A percentile compares a stretch with the other conserved stretches of the same genome.
phyloP scores from a whole-genome alignment of 2,329 filamentous ascomycete genomes.

The Apiospora rasikravindrae region DNA sequence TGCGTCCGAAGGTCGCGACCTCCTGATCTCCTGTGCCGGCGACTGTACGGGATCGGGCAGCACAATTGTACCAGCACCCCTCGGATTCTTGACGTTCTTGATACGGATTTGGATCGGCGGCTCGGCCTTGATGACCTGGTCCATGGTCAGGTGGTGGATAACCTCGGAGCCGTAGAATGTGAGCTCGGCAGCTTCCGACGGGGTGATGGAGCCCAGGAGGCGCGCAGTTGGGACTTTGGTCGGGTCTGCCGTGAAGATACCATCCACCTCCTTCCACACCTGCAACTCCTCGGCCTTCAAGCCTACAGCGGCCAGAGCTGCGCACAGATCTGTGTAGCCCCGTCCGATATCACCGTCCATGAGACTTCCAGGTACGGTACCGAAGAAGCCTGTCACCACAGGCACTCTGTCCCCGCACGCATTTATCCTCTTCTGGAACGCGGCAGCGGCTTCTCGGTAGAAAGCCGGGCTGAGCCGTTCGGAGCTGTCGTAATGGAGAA shows the following conservation, averaged over 20 bases:
- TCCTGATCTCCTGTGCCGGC: slow-evolving; percentile 63
- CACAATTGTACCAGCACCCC: slow-evolving; percentile 79
- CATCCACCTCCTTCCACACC: slow-evolving; percentile 99
- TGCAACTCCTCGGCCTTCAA: slow-evolving; percentile 88
- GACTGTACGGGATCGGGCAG: slow-evolving; percentile 72
- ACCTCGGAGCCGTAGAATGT: slow-evolving; percentile 96
- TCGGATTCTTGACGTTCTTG: slow-evolving; percentile 90
- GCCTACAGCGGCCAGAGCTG: slow-evolving; percentile 88
- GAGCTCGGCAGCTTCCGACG: slow-evolving; percentile 92
- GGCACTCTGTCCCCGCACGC: slow-evolving; percentile 73
- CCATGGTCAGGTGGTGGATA: slow-evolving; percentile 98
- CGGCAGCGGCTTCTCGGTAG: slow-evolving; percentile 67
- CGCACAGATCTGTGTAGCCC: slow-evolving; percentile 96
- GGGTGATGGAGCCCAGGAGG: slow-evolving; percentile 86
- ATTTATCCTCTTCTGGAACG: slow-evolving; percentile 67
- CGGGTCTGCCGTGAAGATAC: slow-evolving; percentile 83
- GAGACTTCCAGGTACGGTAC: slow-evolving; percentile 87
- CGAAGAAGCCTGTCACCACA: slow-evolving; percentile 92
- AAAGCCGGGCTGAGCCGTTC: slow-evolving; percentile 70
- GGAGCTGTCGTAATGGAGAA: slow-evolving; percentile 70
- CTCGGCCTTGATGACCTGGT: slow-evolving; percentile 85
- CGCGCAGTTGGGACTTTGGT: slow-evolving; percentile 91
- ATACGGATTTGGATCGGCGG: slow-evolving; percentile 84
- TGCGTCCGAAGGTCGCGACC: slow-evolving; percentile 52
- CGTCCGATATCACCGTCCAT: slow-evolving; percentile 88